Evolutionary conservation across 352 stramenopile genomes (phyloP), one percentile per base, ranked within the genome.

Genomic region (Plasmopara viticola): DNA sequence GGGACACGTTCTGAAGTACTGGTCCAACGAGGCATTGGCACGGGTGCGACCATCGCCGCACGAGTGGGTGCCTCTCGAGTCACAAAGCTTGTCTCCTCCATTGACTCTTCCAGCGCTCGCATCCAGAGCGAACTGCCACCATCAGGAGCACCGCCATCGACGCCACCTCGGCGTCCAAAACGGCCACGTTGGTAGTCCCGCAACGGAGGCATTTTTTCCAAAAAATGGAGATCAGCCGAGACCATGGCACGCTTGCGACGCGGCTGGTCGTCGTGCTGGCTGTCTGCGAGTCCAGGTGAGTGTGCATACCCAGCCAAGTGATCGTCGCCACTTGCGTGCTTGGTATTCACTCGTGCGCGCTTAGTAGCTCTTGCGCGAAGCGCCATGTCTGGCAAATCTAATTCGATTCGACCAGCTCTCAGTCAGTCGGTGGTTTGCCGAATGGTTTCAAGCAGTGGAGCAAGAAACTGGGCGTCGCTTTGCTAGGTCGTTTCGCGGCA

Each of bases 61-160:
- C 64, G 48, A 4, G 64, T 58, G 5, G 66, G 60, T 0, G 68
- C 58, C 48, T 80, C 68, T 9, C 69, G 48, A 0, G 71, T 80
- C 35, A 84, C 70, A 46, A 90, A 86, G 56, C 76, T 86, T 48
- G 77, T 84, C 47, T 86, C 77, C 39, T 81, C 66, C 54, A 90
- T 77, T 2, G 74, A 78, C 40, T 82, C 68, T 55, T 87, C 74
- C 34, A 90, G 60, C 30, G 79, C 79, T 35, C 62, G 50, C 61
- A 90, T 79, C 62, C 77, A 78, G 35, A 76, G 46, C 25, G 66
- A 62, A 25, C 51, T 53, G 13, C 18, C 53, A 15, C 44, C 58
- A 28, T 66, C 53, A 5, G 70, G 62, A 0, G 57, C 51, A 7
- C 79, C 79, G 4, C 76, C 77, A 43, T 90, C 79, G 8, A 90